A percentile compares a stretch with the other conserved stretches of the same genome.
phyloP scores from a whole-genome alignment of 2,329 filamentous ascomycete species.

The Cladosporium halotolerans region DNA sequence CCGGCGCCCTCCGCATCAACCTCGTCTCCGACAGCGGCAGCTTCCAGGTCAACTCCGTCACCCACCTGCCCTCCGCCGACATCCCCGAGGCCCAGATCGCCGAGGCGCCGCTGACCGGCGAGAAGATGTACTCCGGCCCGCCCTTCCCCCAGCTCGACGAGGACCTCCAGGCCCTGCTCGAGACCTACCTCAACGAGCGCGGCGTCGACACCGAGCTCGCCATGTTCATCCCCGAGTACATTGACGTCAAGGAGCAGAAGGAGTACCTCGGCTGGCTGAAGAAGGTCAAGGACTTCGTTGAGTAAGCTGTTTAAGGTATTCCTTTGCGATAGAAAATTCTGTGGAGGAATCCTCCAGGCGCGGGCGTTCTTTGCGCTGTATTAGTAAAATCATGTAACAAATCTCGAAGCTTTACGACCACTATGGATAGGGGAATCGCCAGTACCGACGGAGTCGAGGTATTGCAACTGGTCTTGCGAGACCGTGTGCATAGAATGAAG shows the following conservation, averaged over 20 bases:
- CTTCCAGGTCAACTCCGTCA: conserved; percentile 84
- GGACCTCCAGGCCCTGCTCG: conserved; percentile 85
- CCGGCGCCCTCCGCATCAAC: conserved; percentile 78
- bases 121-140: conserved; percentile 82
- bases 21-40: conserved; percentile 78
- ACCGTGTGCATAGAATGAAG: no score
- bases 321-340: not conserved
- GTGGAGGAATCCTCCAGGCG: not conserved
- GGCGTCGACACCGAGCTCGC: conserved; percentile 83
- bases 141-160: conserved; percentile 92
- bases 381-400: conserved; percentile 7
- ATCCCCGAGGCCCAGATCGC: conserved; percentile 70
- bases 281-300: conserved; percentile 77
- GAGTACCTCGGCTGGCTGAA: conserved; percentile 90
- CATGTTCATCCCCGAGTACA: conserved; percentile 89
- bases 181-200: conserved; percentile 90
- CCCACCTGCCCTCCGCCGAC: conserved; percentile 73
- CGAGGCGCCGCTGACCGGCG: conserved; percentile 31
- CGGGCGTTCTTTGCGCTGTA: not conserved
- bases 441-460: no score
- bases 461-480: no score
- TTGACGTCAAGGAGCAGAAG: conserved; percentile 96
- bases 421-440: no score
- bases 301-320: conserved; percentile 33
- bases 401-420: not conserved